Percentiles rank a stretch among this genome's conserved stretches.
Conservation (phyloP, 768 basidiomycete genomes). For the Podaxis pistillaris region DNA sequence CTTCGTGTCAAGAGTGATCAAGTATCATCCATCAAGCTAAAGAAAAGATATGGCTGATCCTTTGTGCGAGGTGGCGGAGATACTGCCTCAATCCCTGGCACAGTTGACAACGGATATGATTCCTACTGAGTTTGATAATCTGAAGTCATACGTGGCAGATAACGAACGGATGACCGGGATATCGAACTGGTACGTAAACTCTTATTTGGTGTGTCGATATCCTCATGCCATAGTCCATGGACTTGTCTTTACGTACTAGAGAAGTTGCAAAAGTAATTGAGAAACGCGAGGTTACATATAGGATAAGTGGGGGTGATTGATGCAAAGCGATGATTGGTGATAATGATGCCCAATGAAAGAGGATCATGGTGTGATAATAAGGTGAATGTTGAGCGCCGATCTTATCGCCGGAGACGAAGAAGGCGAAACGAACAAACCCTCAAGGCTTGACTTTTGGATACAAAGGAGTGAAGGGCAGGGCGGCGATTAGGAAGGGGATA, state of each 20-base stretch:
- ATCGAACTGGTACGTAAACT: not conserved
- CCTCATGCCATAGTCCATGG: conserved; percentile 2
- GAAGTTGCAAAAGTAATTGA: not conserved
- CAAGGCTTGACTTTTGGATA: not conserved
- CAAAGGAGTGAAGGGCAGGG: not conserved
- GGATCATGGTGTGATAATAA: conserved; percentile 2
- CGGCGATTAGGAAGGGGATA: not conserved
- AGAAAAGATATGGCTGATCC: not conserved
- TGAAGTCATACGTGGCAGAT: conserved; percentile 10
- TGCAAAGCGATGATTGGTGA: not conserved
- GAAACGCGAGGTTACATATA: not conserved
- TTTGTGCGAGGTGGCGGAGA: not conserved
- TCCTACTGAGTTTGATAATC: not conserved
- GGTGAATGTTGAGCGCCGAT: not conserved
- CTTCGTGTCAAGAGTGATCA: not conserved
- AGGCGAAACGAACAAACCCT: not conserved
- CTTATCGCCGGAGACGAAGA: conserved; percentile 9
- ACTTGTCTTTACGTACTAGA: not conserved
- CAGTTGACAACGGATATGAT: not conserved
- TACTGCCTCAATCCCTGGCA: not conserved
- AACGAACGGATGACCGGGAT: conserved; percentile 1
- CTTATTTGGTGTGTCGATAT: not conserved
- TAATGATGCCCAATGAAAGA: not conserved
- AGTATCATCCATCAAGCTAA: not conserved
- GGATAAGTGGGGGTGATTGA: not conserved